Conservation (phyloP, 176 grass and related monocot genomes). For the Paspalum vaginatum region DNA sequence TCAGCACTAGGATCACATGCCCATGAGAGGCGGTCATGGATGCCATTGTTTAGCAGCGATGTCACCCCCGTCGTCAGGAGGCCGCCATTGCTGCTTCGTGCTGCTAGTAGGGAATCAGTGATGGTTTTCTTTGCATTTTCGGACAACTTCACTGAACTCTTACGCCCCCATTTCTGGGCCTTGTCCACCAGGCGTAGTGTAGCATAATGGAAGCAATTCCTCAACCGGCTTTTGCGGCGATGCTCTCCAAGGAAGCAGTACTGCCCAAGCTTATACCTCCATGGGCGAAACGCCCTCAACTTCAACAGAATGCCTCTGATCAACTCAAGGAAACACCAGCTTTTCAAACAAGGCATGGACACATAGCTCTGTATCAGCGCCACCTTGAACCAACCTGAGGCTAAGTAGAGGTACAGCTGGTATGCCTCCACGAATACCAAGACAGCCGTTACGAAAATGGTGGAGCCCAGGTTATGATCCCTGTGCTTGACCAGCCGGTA, state of each 20-base stretch:
- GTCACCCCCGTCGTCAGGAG: neutral
- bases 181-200: neutral
- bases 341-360: neutral
- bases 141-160: neutral
- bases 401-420: no score
- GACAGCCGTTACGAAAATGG: neutral
- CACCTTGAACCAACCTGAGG: slow-evolving; percentile 18
- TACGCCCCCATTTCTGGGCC: neutral
- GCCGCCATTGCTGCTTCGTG: neutral
- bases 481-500: neutral
- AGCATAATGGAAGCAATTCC: neutral
- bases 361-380: neutral
- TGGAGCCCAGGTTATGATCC: fast-evolving
- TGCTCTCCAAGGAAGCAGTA: neutral
- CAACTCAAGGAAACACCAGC: neutral
- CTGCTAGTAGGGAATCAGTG: neutral
- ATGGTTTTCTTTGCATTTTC: neutral
- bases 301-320: neutral
- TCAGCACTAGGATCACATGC: no score
- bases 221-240: fast-evolving
- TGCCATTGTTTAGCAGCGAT: no score
- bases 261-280: neutral
- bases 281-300: neutral
- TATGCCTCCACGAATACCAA: neutral
- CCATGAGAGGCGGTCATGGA: no score